Evolutionary conservation across 1,284 basidiomycete species (phyloP).

Genomic region (Mycena sp.): DNA sequence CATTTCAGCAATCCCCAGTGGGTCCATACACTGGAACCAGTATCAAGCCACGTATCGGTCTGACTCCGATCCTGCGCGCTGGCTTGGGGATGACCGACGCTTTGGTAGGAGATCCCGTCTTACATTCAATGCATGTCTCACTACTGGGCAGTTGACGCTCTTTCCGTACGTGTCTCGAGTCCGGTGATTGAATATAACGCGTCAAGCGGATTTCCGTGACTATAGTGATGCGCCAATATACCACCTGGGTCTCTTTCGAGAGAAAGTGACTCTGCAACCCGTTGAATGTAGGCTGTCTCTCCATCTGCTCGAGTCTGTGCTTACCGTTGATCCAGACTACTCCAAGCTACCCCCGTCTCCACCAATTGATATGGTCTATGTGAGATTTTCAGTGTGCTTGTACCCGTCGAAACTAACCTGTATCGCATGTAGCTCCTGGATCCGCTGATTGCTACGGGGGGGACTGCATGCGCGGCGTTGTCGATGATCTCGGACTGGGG

Average conservation of each 20-base stretch:
- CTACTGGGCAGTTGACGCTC: constrained; percentile 59
- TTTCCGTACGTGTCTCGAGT: constrained; percentile 69
- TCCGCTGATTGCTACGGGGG: constrained; percentile 93
- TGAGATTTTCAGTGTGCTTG: background rate
- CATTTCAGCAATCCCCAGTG: constrained; percentile 68
- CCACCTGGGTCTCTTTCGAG: constrained; percentile 91
- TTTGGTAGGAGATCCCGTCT: constrained; percentile 49
- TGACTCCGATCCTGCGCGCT: constrained; percentile 92
- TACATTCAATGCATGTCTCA: constrained; percentile 6
- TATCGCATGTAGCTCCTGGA: constrained; percentile 67
- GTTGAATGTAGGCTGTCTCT: constrained; percentile 78
- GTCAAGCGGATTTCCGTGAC: background rate
- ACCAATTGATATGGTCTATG: constrained; percentile 83
- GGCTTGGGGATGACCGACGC: constrained; percentile 95
- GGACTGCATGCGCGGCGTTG: constrained; percentile 90
- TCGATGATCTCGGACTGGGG: constrained; percentile 91
- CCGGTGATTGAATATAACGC: background rate
- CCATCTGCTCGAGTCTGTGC: constrained; percentile 8
- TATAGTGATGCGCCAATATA: constrained; percentile 84
- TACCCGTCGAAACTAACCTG: background rate
- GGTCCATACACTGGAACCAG: constrained; percentile 70
- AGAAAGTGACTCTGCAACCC: constrained; percentile 90
- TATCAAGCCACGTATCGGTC: constrained; percentile 81
- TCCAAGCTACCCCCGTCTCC: constrained; percentile 87
- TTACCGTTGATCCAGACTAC: constrained; percentile 68